These are phyloP conservation scores for Aspergillus flavus DNA, from an alignment of 2,329 filamentous ascomycete species.

Conservation along the genomic window DNA sequence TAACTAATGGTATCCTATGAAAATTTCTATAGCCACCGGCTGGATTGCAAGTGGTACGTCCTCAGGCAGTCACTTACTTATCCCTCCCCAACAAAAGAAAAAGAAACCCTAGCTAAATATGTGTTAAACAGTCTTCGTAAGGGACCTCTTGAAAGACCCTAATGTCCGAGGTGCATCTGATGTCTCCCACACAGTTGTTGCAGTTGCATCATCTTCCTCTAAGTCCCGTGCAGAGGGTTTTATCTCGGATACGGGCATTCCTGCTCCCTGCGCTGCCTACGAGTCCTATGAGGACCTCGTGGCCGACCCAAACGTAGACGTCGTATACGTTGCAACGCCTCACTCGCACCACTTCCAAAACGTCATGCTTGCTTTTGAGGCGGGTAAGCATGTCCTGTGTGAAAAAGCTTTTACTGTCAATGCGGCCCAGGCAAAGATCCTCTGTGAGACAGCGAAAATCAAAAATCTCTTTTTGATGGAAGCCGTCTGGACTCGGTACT, in stretches of 20 bases:
- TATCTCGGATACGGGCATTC: constrained; percentile 70
- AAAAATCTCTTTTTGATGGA: constrained; percentile 82
- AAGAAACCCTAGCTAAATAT: not conserved
- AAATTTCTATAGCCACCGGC: constrained; percentile 42
- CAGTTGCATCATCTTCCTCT: constrained; percentile 78
- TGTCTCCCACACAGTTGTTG: constrained; percentile 74
- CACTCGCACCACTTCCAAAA: constrained; percentile 95
- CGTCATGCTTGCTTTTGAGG: constrained; percentile 77
- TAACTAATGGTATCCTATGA: constrained; percentile 17
- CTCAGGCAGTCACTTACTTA: not conserved
- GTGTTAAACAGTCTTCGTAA: constrained; percentile 60
- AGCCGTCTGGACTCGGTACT: constrained; percentile 87
- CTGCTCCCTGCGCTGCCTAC: constrained; percentile 69
- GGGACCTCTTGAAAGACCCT: constrained; percentile 77
- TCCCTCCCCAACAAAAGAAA: not conserved
- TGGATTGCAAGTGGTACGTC: constrained; percentile 44
- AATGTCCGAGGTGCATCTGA: constrained; percentile 69
- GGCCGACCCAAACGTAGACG: constrained; percentile 75
- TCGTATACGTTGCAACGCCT: constrained; percentile 86
- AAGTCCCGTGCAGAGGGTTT: constrained; percentile 70
- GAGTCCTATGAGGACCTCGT: constrained; percentile 83
- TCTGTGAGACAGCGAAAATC: constrained; percentile 70
- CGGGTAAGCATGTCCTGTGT: constrained; percentile 85
- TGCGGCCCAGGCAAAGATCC: constrained; percentile 71
- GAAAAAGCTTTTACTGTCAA: constrained; percentile 91